Evolutionary conservation across 2,329 filamentous ascomycete species (phyloP).

Genomic region (Xylariaceae sp.): DNA sequence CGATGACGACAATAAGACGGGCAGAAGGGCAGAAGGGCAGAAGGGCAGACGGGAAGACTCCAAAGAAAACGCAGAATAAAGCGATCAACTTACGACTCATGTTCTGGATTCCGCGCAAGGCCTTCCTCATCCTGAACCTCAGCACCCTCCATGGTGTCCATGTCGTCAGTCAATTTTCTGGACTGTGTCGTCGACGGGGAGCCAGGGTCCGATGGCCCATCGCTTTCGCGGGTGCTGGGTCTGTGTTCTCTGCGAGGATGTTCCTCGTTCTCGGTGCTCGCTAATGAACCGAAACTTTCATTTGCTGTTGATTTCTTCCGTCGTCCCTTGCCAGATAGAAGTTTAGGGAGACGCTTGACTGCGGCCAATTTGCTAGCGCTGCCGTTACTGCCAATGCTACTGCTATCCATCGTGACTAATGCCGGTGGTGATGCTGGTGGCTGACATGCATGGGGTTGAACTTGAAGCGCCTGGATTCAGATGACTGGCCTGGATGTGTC

Average conservation of each 20-base stretch:
- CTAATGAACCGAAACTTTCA: conserved; percentile 34
- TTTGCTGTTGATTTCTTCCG: conserved; percentile 44
- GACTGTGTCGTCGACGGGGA: conserved; percentile 27
- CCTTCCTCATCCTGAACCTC: conserved; percentile 21
- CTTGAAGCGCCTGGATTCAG: neutral
- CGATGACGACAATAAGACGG: conserved; percentile 15
- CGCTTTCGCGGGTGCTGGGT: conserved; percentile 23
- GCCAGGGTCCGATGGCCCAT: conserved; percentile 11
- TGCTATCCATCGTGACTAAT: conserved; percentile 26
- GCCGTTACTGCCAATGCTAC: conserved; percentile 23
- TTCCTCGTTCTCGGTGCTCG: conserved; percentile 33
- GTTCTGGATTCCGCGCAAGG: conserved; percentile 36
- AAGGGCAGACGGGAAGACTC: too few species aligned
- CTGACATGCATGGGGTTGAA: conserved; percentile 4
- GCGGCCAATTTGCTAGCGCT: conserved; percentile 22
- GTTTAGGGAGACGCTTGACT: conserved; percentile 45
- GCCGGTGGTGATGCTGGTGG: conserved; percentile 3
- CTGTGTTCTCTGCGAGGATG: conserved; percentile 31
- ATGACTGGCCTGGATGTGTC: neutral
- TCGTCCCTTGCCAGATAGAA: conserved; percentile 45
- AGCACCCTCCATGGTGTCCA: conserved; percentile 26
- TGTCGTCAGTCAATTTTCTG: conserved; percentile 23
- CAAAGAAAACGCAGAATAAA: conserved; percentile 1
- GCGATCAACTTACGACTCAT: conserved; percentile 31
- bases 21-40: neutral